Base-by-base conservation (phyloP, 352 stramenopile species). In the Globisporangium perplexum region DNA sequence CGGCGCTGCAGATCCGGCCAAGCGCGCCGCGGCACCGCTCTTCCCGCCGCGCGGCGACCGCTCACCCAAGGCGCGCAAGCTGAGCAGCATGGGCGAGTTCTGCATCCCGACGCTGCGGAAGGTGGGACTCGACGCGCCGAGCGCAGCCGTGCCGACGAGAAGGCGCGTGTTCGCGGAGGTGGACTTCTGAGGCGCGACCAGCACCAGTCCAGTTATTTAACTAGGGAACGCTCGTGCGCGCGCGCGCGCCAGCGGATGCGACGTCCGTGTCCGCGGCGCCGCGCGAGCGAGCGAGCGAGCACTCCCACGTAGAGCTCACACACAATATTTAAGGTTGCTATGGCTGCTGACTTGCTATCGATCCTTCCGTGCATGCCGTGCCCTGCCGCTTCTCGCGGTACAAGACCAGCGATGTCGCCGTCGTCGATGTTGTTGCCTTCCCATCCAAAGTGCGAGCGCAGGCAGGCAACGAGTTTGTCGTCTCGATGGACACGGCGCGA, bases 121-220 rank as follows among this genome's bases (percentile, higher is more conserved):
- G 55, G 53, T 84, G 6, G 55, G 56, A 7, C 57, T 79, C 6
- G 47, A 63, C 22, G 14, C 43, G 3, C 64, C 66, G 6, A 57
- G 65, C 33, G 58, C 63, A 38, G 61, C 66, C 3, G 63, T 88
- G 49, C 58, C 79, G 20, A 76, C 72, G 1, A 59, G 82, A 14
- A 70, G 78, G 22, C 69, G 82, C 36, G 82, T 92, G 31, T 92
- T 90, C 52, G 79, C 82, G 7, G 79, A 92, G 48, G 82, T 92
- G 45, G 77, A 92, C 59, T 87, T 92, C 53, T 63, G 35, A 53
- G 46, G 15, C 7, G 14, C 20, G 52, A 7, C 8, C 26, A n/a
- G 31, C 7, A 11, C 3, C 0, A 30, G 7, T 36, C 31, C 24
- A 38, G 8, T 30, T 57, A 62, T 62, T 62, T 62, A 62, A 60